Base-by-base conservation (phyloP, 805 yeast genomes). In the Candida nitratophila region DNA sequence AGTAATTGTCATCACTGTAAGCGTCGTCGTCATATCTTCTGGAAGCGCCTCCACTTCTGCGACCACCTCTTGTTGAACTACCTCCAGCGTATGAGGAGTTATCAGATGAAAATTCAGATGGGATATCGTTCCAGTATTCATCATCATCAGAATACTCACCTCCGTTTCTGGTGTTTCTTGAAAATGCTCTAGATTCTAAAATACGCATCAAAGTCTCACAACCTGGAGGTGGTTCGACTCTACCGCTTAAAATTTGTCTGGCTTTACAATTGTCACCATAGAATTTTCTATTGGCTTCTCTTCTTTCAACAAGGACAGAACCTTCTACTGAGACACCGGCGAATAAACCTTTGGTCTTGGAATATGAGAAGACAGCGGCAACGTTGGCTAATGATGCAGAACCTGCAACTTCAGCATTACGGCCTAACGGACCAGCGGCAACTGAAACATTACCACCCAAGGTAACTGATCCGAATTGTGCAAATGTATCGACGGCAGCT, bases 311-410 rank as follows among this genome's bases (percentile, higher is more conserved):
- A 46, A 93, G 79, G 15, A 91, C 96, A 1, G 97, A 89, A 27
- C 99, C 99, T 68, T 91, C 99, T 42, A 91, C 75, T 1, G 98
- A 91, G 17, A 91, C 95, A 59, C 99, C 99, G 0, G 99, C 99
- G 67, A 87, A 91, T 41, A 93, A 73, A 50, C 99, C 99, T 64
- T 93, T 91, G 3, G 96, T 89, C 65, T 93, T 91, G 12, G 97
- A 87, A 66, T 93, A 91, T 1, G 97, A 71, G 61, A 91, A 91
- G 16, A 91, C 83, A 7, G 98, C 95, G 4, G 97, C 86, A 4
- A 89, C 93, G 43, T 83, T 74, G 54, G 83, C 83, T 45, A 88
- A 65, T 4, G 96, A 87, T 1, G 97, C 98, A 24, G 95, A 77
- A 19, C 96, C 98, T 16, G 95, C 96, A 40, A 96, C 97, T 66